Conservation (phyloP, 345 rosid species). For the Eucalyptus polybractea region DNA sequence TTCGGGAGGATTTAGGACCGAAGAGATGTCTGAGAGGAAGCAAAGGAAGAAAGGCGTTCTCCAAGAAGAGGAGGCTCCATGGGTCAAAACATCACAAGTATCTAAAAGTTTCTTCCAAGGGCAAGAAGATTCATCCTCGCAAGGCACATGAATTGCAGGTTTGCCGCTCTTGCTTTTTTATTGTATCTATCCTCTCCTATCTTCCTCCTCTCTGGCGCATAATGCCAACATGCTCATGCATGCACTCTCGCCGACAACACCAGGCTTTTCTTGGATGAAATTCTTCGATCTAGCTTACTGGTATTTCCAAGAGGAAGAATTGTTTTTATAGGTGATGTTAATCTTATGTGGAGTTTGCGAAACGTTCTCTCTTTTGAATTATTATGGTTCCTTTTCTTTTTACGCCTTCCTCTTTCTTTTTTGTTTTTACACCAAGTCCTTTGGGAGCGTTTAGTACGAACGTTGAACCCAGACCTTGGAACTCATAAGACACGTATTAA, state of each 20-base stretch:
- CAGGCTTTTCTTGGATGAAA: neutral
- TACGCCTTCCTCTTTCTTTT: neutral
- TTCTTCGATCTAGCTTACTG: neutral
- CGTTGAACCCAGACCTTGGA: neutral
- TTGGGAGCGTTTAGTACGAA: neutral
- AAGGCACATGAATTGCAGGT: conserved; percentile 54
- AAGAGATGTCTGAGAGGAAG: conserved; percentile 26
- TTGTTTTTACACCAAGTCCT: neutral
- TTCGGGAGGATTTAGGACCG: conserved; percentile 8
- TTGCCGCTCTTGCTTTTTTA: conserved; percentile 1
- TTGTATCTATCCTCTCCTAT: neutral
- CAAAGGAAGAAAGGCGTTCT: conserved; percentile 24
- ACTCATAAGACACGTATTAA: neutral
- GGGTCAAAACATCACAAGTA: conserved; percentile 35
- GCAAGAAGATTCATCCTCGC: conserved; percentile 21
- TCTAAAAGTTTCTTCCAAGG: conserved; percentile 42
- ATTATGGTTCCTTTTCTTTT: neutral
- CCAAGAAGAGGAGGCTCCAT: conserved; percentile 28
- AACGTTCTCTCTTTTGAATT: neutral
- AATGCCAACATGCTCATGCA: neutral
- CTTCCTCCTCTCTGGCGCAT: neutral
- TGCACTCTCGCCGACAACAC: neutral
- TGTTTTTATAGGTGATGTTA: neutral
- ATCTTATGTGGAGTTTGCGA: neutral
- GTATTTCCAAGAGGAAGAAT: neutral